These are phyloP conservation scores for Rhodomyrtus tomentosa DNA, from an alignment of 345 rosid genomes.

Conservation along the genomic window DNA sequence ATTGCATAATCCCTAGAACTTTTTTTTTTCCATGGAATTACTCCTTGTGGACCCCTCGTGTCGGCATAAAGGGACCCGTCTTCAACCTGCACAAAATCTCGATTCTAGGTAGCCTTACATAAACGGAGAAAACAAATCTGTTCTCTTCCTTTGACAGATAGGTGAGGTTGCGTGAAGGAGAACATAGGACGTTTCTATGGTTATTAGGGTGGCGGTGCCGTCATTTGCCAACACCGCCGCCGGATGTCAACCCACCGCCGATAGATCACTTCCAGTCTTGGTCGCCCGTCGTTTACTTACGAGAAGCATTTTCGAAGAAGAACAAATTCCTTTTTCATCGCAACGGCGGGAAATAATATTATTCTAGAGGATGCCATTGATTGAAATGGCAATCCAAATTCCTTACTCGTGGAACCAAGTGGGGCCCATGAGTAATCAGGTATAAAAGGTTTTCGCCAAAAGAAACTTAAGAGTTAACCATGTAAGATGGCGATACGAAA, in stretches of 20 bases:
- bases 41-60: background rate
- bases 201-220: too few relatives aligned
- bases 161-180: too few relatives aligned
- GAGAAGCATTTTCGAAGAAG: background rate
- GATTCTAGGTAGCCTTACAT: too few relatives aligned
- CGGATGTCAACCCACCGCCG: background rate
- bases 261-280: background rate
- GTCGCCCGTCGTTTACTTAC: background rate
- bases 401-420: background rate
- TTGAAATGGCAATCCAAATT: background rate
- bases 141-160: too few relatives aligned
- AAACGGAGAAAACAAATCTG: too few relatives aligned
- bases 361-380: background rate
- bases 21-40: background rate
- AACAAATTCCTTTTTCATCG: background rate
- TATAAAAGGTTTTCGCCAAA: background rate
- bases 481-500: background rate
- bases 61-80: too few relatives aligned
- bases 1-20: too few relatives aligned
- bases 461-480: background rate
- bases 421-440: background rate
- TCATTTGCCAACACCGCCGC: background rate
- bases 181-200: too few relatives aligned
- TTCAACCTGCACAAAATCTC: too few relatives aligned
- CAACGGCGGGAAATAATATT: background rate